phyloP scores from a whole-genome alignment of 768 basidiomycete species.

The Trametes sanguinea region DNA sequence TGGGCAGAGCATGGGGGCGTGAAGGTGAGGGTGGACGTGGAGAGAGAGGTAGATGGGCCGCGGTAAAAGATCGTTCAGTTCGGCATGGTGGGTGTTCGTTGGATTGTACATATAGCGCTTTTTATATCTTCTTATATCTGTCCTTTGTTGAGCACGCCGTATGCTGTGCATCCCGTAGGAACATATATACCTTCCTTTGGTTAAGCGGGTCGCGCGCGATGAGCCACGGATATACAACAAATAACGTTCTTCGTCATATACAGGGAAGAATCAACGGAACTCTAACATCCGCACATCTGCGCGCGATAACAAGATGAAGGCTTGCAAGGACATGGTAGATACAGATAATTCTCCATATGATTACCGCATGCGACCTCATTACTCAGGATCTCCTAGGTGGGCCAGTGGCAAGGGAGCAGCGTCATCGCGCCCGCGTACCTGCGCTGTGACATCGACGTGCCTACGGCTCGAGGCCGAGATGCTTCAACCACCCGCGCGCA shows the following conservation, averaged over 20 bases:
- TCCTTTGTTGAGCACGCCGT: background rate
- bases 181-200: background rate
- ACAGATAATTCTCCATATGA: no score
- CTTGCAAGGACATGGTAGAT: no score
- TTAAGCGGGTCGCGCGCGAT: background rate
- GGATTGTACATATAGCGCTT: background rate
- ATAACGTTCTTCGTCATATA: no score
- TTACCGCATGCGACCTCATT: no score
- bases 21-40: slow-evolving; percentile 8
- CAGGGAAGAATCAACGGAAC: no score
- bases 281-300: background rate
- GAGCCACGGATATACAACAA: background rate
- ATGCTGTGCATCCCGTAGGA: background rate
- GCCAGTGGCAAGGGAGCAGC: no score
- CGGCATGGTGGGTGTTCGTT: background rate
- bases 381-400: no score
- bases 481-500: slow-evolving; percentile 25
- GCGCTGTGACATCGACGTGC: no score
- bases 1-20: slow-evolving; percentile 7
- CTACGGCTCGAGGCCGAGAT: background rate
- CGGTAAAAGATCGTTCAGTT: background rate
- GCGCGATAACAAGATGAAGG: background rate
- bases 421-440: no score
- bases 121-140: background rate
- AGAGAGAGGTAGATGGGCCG: slow-evolving; percentile 6